Conservation (phyloP, 78 protist genomes). For the Speleostelium caveatum region DNA sequence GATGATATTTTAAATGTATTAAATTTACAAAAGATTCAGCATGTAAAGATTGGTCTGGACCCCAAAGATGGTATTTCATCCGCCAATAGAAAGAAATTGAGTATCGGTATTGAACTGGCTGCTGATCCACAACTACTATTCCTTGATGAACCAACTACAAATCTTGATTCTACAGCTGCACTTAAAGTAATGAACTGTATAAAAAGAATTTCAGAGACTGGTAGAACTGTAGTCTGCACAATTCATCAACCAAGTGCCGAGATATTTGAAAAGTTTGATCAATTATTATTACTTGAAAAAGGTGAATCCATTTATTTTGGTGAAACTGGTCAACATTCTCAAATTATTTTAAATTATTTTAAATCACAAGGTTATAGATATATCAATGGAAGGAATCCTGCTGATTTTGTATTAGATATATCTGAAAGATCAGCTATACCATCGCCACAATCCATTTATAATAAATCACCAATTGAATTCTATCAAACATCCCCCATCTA, state of each 20-base stretch:
- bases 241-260: slow-evolving; percentile 74
- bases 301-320: slow-evolving; percentile 45
- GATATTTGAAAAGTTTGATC: slow-evolving; percentile 58
- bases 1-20: slow-evolving; percentile 25
- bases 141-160: slow-evolving; percentile 80
- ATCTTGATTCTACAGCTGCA: slow-evolving; percentile 75
- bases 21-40: background rate
- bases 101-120: slow-evolving; percentile 75
- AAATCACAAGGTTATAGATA: background rate
- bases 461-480: too few relatives aligned
- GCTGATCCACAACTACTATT: slow-evolving; percentile 63
- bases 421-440: slow-evolving; percentile 43
- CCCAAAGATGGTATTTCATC: slow-evolving; percentile 68
- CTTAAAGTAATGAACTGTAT: slow-evolving; percentile 35
- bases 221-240: slow-evolving; percentile 48
- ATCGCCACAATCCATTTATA: background rate
- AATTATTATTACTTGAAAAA: slow-evolving; percentile 24
- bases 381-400: slow-evolving; percentile 39
- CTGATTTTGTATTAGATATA: slow-evolving; percentile 49
- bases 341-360: slow-evolving; percentile 9
- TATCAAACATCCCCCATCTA: too few relatives aligned
- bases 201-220: background rate
- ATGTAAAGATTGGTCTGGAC: slow-evolving; percentile 36
- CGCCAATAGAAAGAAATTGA: slow-evolving; percentile 77
- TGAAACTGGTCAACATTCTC: slow-evolving; percentile 7